phyloP scores from a whole-genome alignment of 1,284 basidiomycete genomes.

The Somion occarium region DNA sequence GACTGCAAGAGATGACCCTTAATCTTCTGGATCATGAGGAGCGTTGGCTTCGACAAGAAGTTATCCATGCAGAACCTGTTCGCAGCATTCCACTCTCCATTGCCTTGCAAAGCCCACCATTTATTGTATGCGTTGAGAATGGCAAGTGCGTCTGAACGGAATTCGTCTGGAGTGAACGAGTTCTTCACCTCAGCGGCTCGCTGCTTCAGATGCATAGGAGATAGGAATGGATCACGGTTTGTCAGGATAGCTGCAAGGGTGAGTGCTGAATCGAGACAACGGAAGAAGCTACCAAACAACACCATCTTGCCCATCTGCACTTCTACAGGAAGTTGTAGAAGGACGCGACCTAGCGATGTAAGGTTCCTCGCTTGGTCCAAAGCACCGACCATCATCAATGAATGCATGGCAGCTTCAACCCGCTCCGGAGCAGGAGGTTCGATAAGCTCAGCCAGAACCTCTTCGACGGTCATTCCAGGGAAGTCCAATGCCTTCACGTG shows the following conservation, averaged over 20 bases:
- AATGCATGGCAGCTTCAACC: slow-evolving; percentile 78
- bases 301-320: slow-evolving; percentile 88
- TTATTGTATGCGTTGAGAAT: slow-evolving; percentile 78
- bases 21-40: slow-evolving; percentile 83
- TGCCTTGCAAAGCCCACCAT: slow-evolving; percentile 73
- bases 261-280: slow-evolving; percentile 86
- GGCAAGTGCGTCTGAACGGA: slow-evolving; percentile 85
- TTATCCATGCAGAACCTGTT: slow-evolving; percentile 84
- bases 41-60: slow-evolving; percentile 83
- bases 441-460: slow-evolving; percentile 82
- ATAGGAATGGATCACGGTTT: slow-evolving; percentile 88
- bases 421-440: slow-evolving; percentile 85
- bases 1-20: slow-evolving; percentile 79
- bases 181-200: slow-evolving; percentile 71
- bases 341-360: slow-evolving; percentile 84
- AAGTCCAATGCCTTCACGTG: slow-evolving; percentile 97
- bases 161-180: slow-evolving; percentile 76
- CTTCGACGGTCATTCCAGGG: slow-evolving; percentile 82
- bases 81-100: slow-evolving; percentile 58
- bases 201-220: slow-evolving; percentile 67
- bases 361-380: slow-evolving; percentile 76
- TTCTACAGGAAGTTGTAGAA: slow-evolving; percentile 89
- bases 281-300: slow-evolving; percentile 90
- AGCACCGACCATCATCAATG: slow-evolving; percentile 86
- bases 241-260: slow-evolving; percentile 89